These are phyloP conservation scores for Didymellaceae sp. DNA, from an alignment of 2,329 filamentous ascomycete genomes.

Conservation along the genomic window DNA sequence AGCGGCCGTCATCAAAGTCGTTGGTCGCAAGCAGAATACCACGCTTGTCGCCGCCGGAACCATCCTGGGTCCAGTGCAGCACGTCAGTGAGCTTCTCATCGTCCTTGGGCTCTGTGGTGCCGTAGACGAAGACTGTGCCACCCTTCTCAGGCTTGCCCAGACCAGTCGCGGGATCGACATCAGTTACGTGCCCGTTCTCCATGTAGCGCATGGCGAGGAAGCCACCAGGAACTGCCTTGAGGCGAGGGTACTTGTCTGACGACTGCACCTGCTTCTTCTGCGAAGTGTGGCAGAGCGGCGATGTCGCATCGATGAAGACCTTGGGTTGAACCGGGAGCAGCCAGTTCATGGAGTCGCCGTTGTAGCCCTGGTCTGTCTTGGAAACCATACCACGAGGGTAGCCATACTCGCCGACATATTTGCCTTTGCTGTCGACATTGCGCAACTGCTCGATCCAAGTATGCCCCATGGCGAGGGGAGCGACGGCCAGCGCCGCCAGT, in stretches of 20 bases:
- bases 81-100: slow-evolving; percentile 69
- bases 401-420: slow-evolving; percentile 72
- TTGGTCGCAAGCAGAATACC: slow-evolving; percentile 78
- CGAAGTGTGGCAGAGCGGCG: slow-evolving; percentile 67
- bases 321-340: slow-evolving; percentile 60
- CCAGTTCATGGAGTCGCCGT: slow-evolving; percentile 62
- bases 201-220: slow-evolving; percentile 58
- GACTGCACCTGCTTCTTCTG: slow-evolving; percentile 66
- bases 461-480: slow-evolving; percentile 57
- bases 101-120: slow-evolving; percentile 55
- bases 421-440: slow-evolving; percentile 74
- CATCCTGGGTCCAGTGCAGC: slow-evolving; percentile 81
- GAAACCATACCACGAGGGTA: slow-evolving; percentile 75
- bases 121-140: slow-evolving; percentile 58
- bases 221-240: slow-evolving; percentile 61
- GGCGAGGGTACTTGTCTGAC: slow-evolving; percentile 63
- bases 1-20: slow-evolving; percentile 89
- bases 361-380: slow-evolving; percentile 63
- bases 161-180: slow-evolving; percentile 43
- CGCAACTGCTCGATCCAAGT: slow-evolving; percentile 82
- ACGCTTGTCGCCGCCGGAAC: slow-evolving; percentile 78
- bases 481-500: slow-evolving; percentile 28
- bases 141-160: slow-evolving; percentile 52
- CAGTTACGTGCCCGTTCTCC: slow-evolving; percentile 59
- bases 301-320: slow-evolving; percentile 57